Evolutionary conservation across 2,329 filamentous ascomycete genomes (phyloP).

Genomic region (Samsoniella hepiali): DNA sequence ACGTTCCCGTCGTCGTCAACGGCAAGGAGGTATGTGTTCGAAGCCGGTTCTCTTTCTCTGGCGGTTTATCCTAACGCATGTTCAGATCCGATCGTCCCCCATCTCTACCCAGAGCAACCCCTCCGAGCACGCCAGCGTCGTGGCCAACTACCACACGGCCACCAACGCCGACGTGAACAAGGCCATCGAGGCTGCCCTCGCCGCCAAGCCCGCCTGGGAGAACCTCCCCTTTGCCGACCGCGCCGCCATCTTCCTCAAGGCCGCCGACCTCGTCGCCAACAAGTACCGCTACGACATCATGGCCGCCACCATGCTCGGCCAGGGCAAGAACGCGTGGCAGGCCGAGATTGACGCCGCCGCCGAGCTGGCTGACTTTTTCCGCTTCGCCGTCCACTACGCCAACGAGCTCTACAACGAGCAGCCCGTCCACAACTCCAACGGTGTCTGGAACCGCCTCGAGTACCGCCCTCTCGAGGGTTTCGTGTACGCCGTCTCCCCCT

Average conservation of each 20-base stretch:
- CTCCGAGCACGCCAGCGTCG: slow-evolving; percentile 68
- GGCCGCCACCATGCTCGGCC: slow-evolving; percentile 91
- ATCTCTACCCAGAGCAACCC: slow-evolving; percentile 76
- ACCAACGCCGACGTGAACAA: slow-evolving; percentile 69
- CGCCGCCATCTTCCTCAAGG: slow-evolving; percentile 92
- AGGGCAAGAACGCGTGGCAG: slow-evolving; percentile 98
- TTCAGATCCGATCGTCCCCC: slow-evolving; percentile 63
- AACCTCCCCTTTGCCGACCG: slow-evolving; percentile 83
- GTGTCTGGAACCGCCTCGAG: slow-evolving; percentile 89
- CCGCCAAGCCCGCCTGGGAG: slow-evolving; percentile 85
- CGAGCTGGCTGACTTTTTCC: slow-evolving; percentile 87
- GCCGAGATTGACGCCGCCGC: slow-evolving; percentile 97
- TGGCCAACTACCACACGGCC: slow-evolving; percentile 85
- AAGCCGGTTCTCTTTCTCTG: background rate
- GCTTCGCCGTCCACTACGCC: slow-evolving; percentile 92
- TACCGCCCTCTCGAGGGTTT: slow-evolving; percentile 90
- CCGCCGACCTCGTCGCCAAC: slow-evolving; percentile 80
- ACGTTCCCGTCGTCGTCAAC: slow-evolving; percentile 79
- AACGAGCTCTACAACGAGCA: slow-evolving; percentile 88
- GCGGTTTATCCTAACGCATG: background rate
- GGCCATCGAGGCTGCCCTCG: slow-evolving; percentile 80
- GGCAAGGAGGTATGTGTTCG: slow-evolving; percentile 66
- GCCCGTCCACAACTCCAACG: slow-evolving; percentile 75
- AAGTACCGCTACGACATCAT: slow-evolving; percentile 98
- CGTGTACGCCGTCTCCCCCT: slow-evolving; percentile 89